Base-by-base conservation (phyloP, 2,329 filamentous ascomycete genomes). In the Curvularia spicifera region DNA sequence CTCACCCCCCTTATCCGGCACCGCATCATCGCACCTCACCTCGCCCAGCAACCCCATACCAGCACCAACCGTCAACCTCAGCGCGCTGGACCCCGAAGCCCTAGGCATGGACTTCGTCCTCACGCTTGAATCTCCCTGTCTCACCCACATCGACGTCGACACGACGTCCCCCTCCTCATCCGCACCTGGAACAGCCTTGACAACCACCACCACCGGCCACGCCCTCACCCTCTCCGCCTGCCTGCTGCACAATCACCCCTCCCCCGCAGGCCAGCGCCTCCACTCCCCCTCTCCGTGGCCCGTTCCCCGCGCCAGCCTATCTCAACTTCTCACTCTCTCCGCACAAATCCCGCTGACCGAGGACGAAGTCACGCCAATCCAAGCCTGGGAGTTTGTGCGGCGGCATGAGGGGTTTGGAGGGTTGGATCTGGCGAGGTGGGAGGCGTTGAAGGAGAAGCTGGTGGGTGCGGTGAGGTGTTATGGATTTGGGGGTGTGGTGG, bases 331-430 rank as follows among this genome's bases (percentile, higher is more conserved):
- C 6, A 45, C 56, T 20, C 57, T 71, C 1, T 68, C 69, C 3
- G 26, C n/a, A 5, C 61, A 42, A 35, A 65, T 65, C 42, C 67
- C 53, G 31, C 64, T 68, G 4, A 53, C 58, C 6, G 68, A 70
- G 13, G 51, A 51, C 13, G 73, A 77, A 33, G 51, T 78, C 2
- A 78, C 76, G 1, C 76, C 76, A 0, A 70, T 78, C 1, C 76
- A 78, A 53, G 75, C 72, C 7, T 78, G 76, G 76, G 68, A 75
- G 45, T 58, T 63, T n/a, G 67, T 78, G 8, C 64, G 66, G 12
- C 45, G 56, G 18, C 71, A 74, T 52, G 58, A 65, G 2, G 61
- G 63, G 7, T 75, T 75, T 51, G 33, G 24, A 1, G 44, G 20
- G 8, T 22, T 77, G 9, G 64, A 70, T 4, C 37, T 66, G 2